Evolutionary conservation across 345 rosid species (phyloP), one percentile per base, ranked within the genome.

Genomic region (Durio zibethinus): DNA sequence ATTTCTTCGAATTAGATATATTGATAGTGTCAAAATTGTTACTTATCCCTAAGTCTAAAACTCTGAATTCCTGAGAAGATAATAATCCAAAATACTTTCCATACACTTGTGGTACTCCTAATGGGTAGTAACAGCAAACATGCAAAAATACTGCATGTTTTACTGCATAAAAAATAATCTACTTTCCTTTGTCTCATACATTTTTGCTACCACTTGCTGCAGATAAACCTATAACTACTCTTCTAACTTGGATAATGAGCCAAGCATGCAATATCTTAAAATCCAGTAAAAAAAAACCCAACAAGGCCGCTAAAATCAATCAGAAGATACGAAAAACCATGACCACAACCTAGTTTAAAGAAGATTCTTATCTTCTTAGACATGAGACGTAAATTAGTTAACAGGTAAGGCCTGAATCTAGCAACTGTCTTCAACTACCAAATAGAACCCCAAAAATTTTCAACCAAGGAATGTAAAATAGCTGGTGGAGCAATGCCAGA

Each of bases 401-500:
- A 69, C 20, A 69, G n/a, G 7, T 59, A 36, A 27, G 45, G 9
- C 38, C 8, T n/a, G 40, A 75, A 64, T 75, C 14, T 23, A 62
- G 75, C 62, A 74, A 80, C 35, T 11, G 31, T n/a, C 60, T 66
- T 72, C 40, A 35, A 80, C 53, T 71, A 50, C 61, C 53, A 21
- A 33, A 54, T 56, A 73, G 63, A 70, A 14, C 50, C 54, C 10
- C 25, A 1, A 50, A 48, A 76, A 21, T 23, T 77, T 77, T 25
- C 5, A 77, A 73, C 62, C 64, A 47, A 62, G 74, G 35, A 48
- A 57, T 23, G 61, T 48, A 75, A 57, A 78, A 50, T 74, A 89
- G 98, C 95, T 93, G 98, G 80, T 93, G 95, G 68, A 93, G 97
- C 84, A 96, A 80, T 76, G 89, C 97, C 54, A 96, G 82, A 25